Conservation (phyloP, 2,329 filamentous ascomycete genomes). For the Massarina eburnea region DNA sequence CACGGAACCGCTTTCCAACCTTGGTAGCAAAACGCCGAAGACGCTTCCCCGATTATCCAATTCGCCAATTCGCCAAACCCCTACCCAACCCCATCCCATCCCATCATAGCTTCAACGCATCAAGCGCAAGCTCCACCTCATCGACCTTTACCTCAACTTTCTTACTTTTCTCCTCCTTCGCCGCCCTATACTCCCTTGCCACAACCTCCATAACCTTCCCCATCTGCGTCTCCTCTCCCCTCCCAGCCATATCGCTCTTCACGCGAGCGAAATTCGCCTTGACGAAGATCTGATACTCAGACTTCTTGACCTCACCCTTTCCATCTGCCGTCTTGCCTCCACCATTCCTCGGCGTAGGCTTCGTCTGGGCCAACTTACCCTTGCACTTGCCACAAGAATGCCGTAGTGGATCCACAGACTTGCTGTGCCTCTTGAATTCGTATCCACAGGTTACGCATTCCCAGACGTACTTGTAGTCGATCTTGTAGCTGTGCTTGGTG, state of each 20-base stretch:
- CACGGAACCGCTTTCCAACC: no score
- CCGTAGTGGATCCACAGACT: constrained; percentile 72
- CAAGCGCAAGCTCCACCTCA: constrained; percentile 23
- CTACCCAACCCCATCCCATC: neutral
- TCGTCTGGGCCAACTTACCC: constrained; percentile 69
- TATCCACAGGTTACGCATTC: constrained; percentile 67
- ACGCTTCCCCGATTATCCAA: neutral
- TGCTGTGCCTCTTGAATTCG: constrained; percentile 81
- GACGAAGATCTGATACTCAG: constrained; percentile 61
- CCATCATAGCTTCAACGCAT: constrained; percentile 20
- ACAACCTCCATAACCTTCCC: constrained; percentile 71
- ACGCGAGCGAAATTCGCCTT: constrained; percentile 66
- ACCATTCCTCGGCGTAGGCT: constrained; percentile 67
- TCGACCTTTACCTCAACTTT: constrained; percentile 15
- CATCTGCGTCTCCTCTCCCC: constrained; percentile 51
- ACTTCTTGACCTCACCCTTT: constrained; percentile 20
- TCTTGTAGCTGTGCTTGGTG: constrained; percentile 86
- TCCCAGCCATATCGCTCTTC: constrained; percentile 45
- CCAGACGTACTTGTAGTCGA: constrained; percentile 93
- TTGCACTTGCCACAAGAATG: constrained; percentile 80
- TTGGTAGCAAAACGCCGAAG: no score
- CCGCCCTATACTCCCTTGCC: constrained; percentile 62
- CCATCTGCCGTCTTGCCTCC: constrained; percentile 14
- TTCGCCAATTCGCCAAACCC: neutral
- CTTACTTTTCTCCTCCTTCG: constrained; percentile 38